phyloP scores from a whole-genome alignment of 1,139 yeast species.

The Candida pseudocylindracea region DNA sequence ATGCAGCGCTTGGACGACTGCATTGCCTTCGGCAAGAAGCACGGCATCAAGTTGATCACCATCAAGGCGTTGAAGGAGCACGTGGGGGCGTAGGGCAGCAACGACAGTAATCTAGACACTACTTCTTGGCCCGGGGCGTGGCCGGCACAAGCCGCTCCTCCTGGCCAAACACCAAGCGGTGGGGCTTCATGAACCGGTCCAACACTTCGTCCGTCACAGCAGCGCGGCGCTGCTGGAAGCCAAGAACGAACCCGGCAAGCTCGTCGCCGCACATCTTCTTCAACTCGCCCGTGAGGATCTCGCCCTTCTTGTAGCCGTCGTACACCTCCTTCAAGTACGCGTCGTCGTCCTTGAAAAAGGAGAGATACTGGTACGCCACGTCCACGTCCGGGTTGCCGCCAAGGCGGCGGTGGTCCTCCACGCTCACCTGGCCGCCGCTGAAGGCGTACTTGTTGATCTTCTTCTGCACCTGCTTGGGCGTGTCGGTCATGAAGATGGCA shows the following conservation, averaged over 20 bases:
- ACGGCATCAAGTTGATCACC: constrained; percentile 50
- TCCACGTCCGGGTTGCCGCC: constrained; percentile 97
- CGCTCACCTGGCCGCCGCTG: constrained; percentile 77
- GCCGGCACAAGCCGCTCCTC: constrained; percentile 50
- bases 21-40: constrained; percentile 37
- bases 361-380: constrained; percentile 82
- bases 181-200: constrained; percentile 63
- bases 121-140: constrained; percentile 18
- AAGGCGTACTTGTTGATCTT: constrained; percentile 94
- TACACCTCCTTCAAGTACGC: constrained; percentile 43
- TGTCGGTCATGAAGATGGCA: constrained; percentile 87
- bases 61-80: constrained; percentile 56
- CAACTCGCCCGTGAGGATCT: constrained; percentile 79
- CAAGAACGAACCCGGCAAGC: constrained; percentile 56
- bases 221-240: constrained; percentile 62
- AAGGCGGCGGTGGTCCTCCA: constrained; percentile 70
- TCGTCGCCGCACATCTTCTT: constrained; percentile 70
- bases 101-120: background rate
- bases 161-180: constrained; percentile 54
- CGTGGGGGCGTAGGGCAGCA: constrained; percentile 6
- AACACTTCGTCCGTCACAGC: constrained; percentile 45
- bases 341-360: constrained; percentile 81
- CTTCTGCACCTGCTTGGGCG: constrained; percentile 77
- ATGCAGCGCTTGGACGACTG: constrained; percentile 94
- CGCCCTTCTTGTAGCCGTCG: constrained; percentile 56